phyloP scores from a whole-genome alignment of 176 grass and related monocot species.

The Coix lacrymajobi region DNA sequence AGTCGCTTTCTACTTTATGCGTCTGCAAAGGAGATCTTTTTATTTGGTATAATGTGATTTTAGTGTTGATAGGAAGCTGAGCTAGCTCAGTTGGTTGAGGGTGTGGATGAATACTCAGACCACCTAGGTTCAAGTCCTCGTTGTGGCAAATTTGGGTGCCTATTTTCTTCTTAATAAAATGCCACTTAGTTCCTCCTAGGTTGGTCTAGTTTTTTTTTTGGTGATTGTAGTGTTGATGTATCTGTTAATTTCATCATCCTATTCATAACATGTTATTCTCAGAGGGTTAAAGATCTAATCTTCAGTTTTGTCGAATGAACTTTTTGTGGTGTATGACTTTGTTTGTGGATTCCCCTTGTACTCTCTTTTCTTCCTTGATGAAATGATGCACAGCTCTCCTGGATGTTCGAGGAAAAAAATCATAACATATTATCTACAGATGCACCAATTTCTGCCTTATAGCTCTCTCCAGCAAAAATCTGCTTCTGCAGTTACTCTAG shows the following conservation, averaged over 20 bases:
- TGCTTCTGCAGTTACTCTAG: not conserved
- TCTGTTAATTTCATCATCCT: conserved; percentile 1
- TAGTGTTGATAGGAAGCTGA: not conserved
- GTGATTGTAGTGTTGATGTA: not conserved
- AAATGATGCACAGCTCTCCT: not conserved
- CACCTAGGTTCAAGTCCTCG: not conserved
- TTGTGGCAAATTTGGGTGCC: not conserved
- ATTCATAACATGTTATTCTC: not conserved
- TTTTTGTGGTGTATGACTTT: not conserved
- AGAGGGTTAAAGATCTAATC: not conserved
- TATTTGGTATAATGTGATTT: not conserved
- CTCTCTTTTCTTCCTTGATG: too few species aligned
- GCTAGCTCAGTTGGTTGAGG: not conserved
- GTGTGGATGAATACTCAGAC: not conserved
- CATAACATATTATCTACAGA: not conserved
- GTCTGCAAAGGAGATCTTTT: not conserved
- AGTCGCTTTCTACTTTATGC: not conserved
- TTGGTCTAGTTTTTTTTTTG: not conserved
- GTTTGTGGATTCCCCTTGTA: too few species aligned
- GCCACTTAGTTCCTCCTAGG: not conserved
- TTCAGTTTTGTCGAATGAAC: too few species aligned
- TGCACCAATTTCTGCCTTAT: not conserved
- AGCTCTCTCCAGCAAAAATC: not conserved
- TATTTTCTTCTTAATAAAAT: not conserved
- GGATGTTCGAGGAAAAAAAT: not conserved